Percentiles rank a stretch among this genome's conserved stretches.
Conservation (phyloP, 495 filamentous ascomycete genomes). For the Oidiodendron maius region DNA sequence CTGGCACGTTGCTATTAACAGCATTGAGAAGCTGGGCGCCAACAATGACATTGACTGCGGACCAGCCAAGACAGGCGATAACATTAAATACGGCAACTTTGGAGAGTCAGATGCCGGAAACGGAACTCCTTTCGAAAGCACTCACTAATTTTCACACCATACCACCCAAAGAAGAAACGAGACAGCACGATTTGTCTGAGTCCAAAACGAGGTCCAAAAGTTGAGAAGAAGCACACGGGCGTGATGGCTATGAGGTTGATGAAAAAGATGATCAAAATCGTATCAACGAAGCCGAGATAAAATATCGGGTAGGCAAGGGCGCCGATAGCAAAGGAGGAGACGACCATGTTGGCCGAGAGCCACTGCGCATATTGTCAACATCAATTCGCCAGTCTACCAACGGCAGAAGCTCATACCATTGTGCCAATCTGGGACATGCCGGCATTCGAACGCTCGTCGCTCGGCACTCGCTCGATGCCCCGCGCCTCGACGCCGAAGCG, state of each 20-base stretch:
- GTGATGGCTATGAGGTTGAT: slow-evolving; percentile 71
- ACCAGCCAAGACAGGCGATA: slow-evolving; percentile 73
- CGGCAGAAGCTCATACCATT: slow-evolving; percentile 49
- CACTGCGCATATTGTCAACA: slow-evolving; percentile 43
- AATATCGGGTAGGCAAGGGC: slow-evolving; percentile 64
- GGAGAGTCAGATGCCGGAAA: slow-evolving; percentile 1
- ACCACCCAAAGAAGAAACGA: slow-evolving; percentile 74
- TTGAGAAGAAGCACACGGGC: slow-evolving; percentile 75
- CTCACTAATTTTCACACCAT: slow-evolving; percentile 65
- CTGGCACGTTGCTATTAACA: slow-evolving; percentile 64
- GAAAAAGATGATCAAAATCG: slow-evolving; percentile 70
- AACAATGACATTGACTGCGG: slow-evolving; percentile 66
- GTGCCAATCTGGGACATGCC: slow-evolving; percentile 64
- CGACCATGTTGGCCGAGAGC: slow-evolving; percentile 80
- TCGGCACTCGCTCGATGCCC: slow-evolving; percentile 76
- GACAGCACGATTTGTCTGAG: slow-evolving; percentile 84
- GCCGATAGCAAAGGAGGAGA: slow-evolving; percentile 77
- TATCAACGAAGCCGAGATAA: slow-evolving; percentile 66
- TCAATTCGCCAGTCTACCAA: neutral
- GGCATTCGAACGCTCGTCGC: slow-evolving; percentile 63
- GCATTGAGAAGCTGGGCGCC: slow-evolving; percentile 76
- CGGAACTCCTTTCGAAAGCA: slow-evolving; percentile 7
- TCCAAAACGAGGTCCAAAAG: slow-evolving; percentile 72
- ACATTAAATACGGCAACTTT: slow-evolving; percentile 70
- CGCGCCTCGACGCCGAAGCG: slow-evolving; percentile 69